Conservation (phyloP, 352 stramenopile species). For the Peronospora belbahrii region DNA sequence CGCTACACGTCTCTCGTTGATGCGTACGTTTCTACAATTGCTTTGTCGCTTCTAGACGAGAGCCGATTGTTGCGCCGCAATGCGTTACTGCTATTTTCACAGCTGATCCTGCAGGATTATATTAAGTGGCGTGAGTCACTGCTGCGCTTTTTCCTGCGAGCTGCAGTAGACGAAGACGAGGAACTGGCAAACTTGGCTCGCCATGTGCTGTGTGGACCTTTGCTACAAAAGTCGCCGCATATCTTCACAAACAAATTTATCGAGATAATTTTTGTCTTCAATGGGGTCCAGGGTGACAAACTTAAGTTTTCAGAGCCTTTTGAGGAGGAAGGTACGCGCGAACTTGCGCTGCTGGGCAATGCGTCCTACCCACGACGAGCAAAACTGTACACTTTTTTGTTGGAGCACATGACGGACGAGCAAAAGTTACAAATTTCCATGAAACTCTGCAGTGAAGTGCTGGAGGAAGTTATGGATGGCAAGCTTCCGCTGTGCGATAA, state of each 20-base stretch:
- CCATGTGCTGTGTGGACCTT: constrained; percentile 87
- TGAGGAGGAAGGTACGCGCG: constrained; percentile 55
- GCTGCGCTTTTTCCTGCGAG: constrained; percentile 92
- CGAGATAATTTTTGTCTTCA: constrained; percentile 95
- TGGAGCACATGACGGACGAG: constrained; percentile 93
- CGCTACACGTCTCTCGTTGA: constrained; percentile 95
- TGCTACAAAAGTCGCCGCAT: constrained; percentile 89
- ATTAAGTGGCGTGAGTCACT: constrained; percentile 97
- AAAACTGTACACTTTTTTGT: constrained; percentile 91
- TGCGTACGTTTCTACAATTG: constrained; percentile 93
- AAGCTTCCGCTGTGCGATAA: constrained; percentile 67
- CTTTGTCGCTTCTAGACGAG: constrained; percentile 86
- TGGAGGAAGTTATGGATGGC: constrained; percentile 85
- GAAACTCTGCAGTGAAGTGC: constrained; percentile 90
- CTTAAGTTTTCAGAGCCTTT: constrained; percentile 59
- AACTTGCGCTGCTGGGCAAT: constrained; percentile 52
- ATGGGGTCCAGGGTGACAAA: constrained; percentile 58
- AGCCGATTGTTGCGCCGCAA: constrained; percentile 89
- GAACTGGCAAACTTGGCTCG: constrained; percentile 89
- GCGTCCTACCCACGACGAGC: constrained; percentile 58
- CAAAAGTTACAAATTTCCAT: constrained; percentile 94
- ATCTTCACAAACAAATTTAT: constrained; percentile 96
- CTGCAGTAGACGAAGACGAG: constrained; percentile 90
- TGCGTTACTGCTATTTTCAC: constrained; percentile 92
- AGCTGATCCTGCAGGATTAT: constrained; percentile 96